phyloP scores from a whole-genome alignment of 1,284 basidiomycete species.

The Puccinia polysora region DNA sequence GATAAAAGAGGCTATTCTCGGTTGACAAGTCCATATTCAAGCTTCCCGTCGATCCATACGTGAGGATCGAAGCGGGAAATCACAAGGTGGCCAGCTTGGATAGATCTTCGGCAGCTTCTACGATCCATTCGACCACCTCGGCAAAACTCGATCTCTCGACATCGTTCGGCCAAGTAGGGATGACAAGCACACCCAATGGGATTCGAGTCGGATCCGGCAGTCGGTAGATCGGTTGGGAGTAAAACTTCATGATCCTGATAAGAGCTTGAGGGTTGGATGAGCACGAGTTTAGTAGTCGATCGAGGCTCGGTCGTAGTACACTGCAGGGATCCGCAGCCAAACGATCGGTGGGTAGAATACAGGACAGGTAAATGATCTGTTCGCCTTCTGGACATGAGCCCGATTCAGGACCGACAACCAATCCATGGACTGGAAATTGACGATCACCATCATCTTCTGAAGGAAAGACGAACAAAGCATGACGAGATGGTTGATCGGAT shows the following conservation, averaged over 20 bases:
- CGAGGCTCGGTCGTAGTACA: neutral
- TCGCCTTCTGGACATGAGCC: constrained; percentile 15
- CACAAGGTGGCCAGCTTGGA: neutral
- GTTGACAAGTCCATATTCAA: too few relatives aligned
- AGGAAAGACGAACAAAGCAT: constrained; percentile 20
- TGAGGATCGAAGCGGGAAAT: too few relatives aligned
- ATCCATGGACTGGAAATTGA: neutral
- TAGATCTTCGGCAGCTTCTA: neutral
- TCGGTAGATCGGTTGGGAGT: neutral
- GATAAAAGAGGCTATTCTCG: too few relatives aligned
- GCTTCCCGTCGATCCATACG: too few relatives aligned
- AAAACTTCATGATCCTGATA: neutral
- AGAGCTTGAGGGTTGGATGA: neutral
- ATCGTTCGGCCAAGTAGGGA: constrained; percentile 15
- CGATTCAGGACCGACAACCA: constrained; percentile 16
- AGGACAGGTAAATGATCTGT: constrained; percentile 10
- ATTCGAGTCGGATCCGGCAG: neutral
- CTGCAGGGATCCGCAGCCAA: neutral
- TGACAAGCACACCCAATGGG: neutral
- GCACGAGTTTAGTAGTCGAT: neutral
- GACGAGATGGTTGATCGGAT: neutral
- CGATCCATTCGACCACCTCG: constrained; percentile 12
- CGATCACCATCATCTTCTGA: neutral
- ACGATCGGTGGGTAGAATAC: neutral
- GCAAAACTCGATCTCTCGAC: neutral